Evolutionary conservation across 208 protist genomes (phyloP).

Genomic region (Leishmania martiniquensis): DNA sequence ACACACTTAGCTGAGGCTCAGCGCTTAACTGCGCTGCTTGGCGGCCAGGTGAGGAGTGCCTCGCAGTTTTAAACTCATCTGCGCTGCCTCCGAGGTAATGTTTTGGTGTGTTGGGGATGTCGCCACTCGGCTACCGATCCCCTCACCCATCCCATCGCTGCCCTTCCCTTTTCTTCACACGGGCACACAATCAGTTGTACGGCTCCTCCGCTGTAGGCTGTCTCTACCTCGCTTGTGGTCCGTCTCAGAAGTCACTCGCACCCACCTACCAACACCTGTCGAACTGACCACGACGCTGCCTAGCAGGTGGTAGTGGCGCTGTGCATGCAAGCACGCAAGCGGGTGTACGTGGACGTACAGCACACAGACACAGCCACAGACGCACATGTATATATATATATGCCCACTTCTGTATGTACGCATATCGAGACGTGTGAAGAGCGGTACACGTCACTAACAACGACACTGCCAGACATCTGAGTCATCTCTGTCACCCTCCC

Average conservation of each 20-base stretch:
- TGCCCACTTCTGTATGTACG: neutral
- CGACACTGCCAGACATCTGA: neutral
- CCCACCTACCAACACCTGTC: neutral
- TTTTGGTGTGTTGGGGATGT: neutral
- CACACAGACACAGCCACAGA: no score
- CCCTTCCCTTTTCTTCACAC: neutral
- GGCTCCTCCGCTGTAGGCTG: neutral
- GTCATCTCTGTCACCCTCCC: neutral
- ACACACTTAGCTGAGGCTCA: neutral
- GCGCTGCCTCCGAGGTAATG: neutral
- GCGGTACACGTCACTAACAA: neutral
- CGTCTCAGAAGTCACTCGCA: neutral
- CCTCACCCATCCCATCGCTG: neutral
- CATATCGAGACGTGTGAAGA: neutral
- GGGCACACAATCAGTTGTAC: slow-evolving; percentile 8
- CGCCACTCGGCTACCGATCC: neutral
- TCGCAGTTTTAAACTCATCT: no score
- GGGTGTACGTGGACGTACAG: no score
- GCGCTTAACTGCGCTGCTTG: neutral
- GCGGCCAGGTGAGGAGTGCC: no score
- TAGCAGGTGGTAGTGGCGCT: neutral
- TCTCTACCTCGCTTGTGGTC: no score
- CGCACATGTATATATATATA: no score
- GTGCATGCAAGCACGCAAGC: neutral
- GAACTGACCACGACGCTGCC: neutral